Base-by-base conservation (phyloP, 176 grass and related monocot species). In the Oryza brachyantha region DNA sequence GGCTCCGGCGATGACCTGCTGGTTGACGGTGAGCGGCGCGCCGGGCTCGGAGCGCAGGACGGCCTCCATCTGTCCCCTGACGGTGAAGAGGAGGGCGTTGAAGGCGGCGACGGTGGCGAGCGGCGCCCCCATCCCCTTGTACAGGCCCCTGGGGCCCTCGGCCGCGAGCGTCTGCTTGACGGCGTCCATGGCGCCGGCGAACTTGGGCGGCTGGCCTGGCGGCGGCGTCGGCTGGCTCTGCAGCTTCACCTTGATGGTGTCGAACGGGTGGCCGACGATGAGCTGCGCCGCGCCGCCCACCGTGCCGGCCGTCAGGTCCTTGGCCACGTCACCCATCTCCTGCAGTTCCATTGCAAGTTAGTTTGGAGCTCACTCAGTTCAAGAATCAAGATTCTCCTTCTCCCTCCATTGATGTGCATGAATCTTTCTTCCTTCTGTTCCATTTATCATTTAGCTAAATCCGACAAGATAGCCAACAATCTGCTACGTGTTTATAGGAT, bases 171-270 rank as follows among this genome's bases (percentile, higher is more conserved):
- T 94, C 84, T 97, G 84, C 80, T 79, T 90, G 27, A 92, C 86
- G 14, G 91, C 94, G 73, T 92, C 94, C 35, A 76, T 72, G 50
- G 94, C 89, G 16, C 94, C 94, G 7, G 91, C 67, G 64, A 86
- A 97, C 66, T 80, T 87, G 2, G 94, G 89, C 24, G 75, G 81
- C 79, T 84, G 91, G 43, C 91, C 91, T 1, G 89, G 89, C 8
- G 75, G 68, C 13, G 91, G 91, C 13, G 82, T 81, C 1, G 94
- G 86, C 66, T 97, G 94, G 76, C 91, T 93, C 79, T 93, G 91
- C 29, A 97, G 94, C 89, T 97, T 97, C 35, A 97, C 91, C 83
- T 93, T 91, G 83, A 93, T 91, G 42, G 94, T 93, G 78, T 97
- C 94, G 69, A 97, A 97, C 27, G 94, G 94, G 83, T 97, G 91